Evolutionary conservation across 2,329 filamentous ascomycete species (phyloP).

Genomic region (Talaromyces sp.): DNA sequence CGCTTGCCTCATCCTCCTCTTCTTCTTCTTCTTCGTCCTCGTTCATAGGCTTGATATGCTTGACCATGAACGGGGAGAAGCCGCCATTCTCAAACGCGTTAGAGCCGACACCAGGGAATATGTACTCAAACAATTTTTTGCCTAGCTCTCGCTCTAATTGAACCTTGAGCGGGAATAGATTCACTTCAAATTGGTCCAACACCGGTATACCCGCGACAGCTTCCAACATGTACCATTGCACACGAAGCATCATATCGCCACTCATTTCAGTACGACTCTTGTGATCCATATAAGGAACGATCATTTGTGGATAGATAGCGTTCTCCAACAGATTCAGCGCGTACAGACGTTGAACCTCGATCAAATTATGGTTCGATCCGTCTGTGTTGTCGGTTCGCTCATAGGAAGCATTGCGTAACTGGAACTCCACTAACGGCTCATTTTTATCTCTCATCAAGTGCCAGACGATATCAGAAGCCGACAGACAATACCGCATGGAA

Average conservation of each 20-base stretch:
- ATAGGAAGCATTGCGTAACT: constrained; percentile 85
- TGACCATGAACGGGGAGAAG: constrained; percentile 53
- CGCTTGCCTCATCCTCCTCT: constrained; percentile 43
- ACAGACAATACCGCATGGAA: constrained; percentile 85
- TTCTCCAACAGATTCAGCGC: constrained; percentile 87
- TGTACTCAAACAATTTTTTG: constrained; percentile 92
- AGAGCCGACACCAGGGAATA: constrained; percentile 80
- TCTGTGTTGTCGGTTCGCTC: constrained; percentile 96
- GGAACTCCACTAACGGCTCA: constrained; percentile 86
- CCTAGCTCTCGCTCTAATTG: constrained; percentile 91
- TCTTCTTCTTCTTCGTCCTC: constrained; percentile 34
- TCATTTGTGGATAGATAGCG: constrained; percentile 93
- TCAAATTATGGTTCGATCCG: constrained; percentile 88
- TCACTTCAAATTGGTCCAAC: constrained; percentile 94
- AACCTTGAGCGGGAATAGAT: constrained; percentile 86
- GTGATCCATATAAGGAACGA: constrained; percentile 78
- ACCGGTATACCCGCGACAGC: constrained; percentile 96
- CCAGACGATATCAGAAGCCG: constrained; percentile 95
- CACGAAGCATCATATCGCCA: constrained; percentile 80
- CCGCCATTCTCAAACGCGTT: constrained; percentile 48
- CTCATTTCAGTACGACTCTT: constrained; percentile 54
- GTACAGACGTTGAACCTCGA: constrained; percentile 82
- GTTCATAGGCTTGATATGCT: constrained; percentile 50
- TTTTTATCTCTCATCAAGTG: constrained; percentile 85
- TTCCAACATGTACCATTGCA: constrained; percentile 98